Conservation (phyloP, 75 land plant genomes). For the Selaginella tamariscina region DNA sequence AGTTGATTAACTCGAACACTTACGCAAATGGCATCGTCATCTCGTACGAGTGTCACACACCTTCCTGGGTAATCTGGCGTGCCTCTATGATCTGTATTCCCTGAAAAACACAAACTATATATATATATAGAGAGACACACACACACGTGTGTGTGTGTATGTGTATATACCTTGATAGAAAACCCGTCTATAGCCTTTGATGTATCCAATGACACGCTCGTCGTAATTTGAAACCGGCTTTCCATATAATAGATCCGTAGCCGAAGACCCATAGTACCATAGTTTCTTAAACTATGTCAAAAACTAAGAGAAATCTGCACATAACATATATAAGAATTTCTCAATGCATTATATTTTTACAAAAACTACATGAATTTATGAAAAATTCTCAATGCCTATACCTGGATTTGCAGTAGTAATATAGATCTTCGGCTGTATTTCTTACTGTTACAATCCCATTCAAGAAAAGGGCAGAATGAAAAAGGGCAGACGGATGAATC, state of each 20-base stretch:
- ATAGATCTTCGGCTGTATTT: too few relatives aligned
- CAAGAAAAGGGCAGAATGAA: too few relatives aligned
- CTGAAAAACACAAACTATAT: not conserved
- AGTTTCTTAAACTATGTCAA: too few relatives aligned
- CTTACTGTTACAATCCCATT: too few relatives aligned
- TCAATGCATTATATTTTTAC: too few relatives aligned
- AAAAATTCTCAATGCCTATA: too few relatives aligned
- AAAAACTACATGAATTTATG: too few relatives aligned
- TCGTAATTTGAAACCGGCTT: conserved; percentile 9
- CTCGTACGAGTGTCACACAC: not conserved
- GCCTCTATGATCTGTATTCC: conserved; percentile 1
- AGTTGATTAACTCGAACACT: not conserved
- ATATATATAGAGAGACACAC: not conserved
- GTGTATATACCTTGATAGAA: conserved; percentile 1
- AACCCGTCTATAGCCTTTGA: conserved; percentile 4
- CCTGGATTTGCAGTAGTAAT: too few relatives aligned
- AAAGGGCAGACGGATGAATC: too few relatives aligned
- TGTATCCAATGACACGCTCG: conserved; percentile 10
- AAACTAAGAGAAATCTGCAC: too few relatives aligned
- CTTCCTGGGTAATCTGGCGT: not conserved
- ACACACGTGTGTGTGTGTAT: not conserved
- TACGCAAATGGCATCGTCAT: not conserved
- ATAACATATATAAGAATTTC: too few relatives aligned
- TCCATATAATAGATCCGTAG: conserved; percentile 6
- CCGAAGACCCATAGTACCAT: conserved; percentile 12